Evolutionary conservation across 1,139 yeast genomes (phyloP).

Genomic region (Lodderomyces margitis): DNA sequence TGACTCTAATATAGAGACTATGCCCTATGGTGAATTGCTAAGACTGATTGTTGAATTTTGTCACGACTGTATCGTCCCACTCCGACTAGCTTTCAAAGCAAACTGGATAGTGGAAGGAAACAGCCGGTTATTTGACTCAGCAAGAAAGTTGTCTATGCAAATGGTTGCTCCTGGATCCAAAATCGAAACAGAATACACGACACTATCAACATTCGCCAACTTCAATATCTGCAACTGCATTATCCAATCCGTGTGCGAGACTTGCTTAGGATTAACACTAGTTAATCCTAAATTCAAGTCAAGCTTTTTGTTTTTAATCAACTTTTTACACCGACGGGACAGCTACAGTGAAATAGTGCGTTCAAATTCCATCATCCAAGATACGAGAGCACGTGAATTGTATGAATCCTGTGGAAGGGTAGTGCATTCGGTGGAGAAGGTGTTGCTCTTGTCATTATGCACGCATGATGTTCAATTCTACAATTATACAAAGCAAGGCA

Average conservation of each 20-base stretch:
- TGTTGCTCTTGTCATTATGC: slow-evolving; percentile 49
- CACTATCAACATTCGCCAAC: slow-evolving; percentile 27
- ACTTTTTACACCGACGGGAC: slow-evolving; percentile 27
- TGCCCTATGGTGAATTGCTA: slow-evolving; percentile 18
- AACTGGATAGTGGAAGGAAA: slow-evolving; percentile 19
- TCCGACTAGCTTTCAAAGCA: slow-evolving; percentile 33
- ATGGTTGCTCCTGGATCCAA: slow-evolving; percentile 24
- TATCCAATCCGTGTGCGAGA: slow-evolving; percentile 36
- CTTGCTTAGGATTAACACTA: slow-evolving; percentile 34
- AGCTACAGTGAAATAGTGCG: slow-evolving; percentile 21
- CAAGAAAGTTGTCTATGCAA: slow-evolving; percentile 34
- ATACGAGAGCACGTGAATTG: slow-evolving; percentile 13
- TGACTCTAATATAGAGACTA: slow-evolving; percentile 16
- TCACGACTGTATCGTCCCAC: slow-evolving; percentile 29
- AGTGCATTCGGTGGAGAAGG: slow-evolving; percentile 39
- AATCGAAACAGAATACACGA: slow-evolving; percentile 21
- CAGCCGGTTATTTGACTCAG: slow-evolving; percentile 32
- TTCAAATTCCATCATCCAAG: slow-evolving; percentile 22
- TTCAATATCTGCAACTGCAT: slow-evolving; percentile 33
- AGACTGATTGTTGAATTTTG: slow-evolving; percentile 19
- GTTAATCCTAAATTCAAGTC: slow-evolving; percentile 40
- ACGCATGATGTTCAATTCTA: slow-evolving; percentile 60
- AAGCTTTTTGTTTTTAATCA: slow-evolving; percentile 36
- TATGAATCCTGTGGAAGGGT: slow-evolving; percentile 21
- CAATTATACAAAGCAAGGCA: slow-evolving; percentile 48